Conservation (phyloP, 208 protist species). For the Wallacemonas collosoma region DNA sequence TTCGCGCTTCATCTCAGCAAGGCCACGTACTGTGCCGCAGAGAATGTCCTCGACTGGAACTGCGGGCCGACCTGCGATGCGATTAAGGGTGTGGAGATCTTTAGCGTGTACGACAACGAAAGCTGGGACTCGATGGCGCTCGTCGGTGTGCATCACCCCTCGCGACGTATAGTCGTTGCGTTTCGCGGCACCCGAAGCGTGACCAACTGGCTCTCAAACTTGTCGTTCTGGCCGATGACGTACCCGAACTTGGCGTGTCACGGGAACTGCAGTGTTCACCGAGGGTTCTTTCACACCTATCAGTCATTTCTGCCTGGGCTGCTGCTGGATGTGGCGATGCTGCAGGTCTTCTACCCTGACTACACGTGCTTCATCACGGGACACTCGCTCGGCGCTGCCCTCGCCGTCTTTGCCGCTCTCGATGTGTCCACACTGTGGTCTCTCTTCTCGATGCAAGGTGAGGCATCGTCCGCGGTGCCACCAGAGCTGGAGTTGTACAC, state of each 20-base stretch:
- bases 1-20: slow-evolving; percentile 51
- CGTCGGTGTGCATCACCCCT: slow-evolving; percentile 31
- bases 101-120: slow-evolving; percentile 38
- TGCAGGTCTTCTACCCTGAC: slow-evolving; percentile 32
- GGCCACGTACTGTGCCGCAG: slow-evolving; percentile 47
- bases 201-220: slow-evolving; percentile 66
- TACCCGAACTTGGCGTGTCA: slow-evolving; percentile 35
- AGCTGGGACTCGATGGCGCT: slow-evolving; percentile 33
- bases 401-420: slow-evolving; percentile 48
- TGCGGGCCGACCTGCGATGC: slow-evolving; percentile 33
- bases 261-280: slow-evolving; percentile 43
- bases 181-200: slow-evolving; percentile 68
- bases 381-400: slow-evolving; percentile 78
- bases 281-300: slow-evolving; percentile 62
- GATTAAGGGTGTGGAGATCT: slow-evolving; percentile 26
- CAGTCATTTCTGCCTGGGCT: slow-evolving; percentile 33
- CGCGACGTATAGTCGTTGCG: slow-evolving; percentile 38
- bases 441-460: slow-evolving; percentile 23
- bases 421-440: slow-evolving; percentile 27
- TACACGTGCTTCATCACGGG: slow-evolving; percentile 65
- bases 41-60: slow-evolving; percentile 31
- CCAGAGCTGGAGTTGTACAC: too few species aligned
- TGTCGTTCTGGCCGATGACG: slow-evolving; percentile 39
- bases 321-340: slow-evolving; percentile 27
- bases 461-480: too few species aligned